Conservation (phyloP, 495 filamentous ascomycete genomes). For the Podospora anserina region DNA sequence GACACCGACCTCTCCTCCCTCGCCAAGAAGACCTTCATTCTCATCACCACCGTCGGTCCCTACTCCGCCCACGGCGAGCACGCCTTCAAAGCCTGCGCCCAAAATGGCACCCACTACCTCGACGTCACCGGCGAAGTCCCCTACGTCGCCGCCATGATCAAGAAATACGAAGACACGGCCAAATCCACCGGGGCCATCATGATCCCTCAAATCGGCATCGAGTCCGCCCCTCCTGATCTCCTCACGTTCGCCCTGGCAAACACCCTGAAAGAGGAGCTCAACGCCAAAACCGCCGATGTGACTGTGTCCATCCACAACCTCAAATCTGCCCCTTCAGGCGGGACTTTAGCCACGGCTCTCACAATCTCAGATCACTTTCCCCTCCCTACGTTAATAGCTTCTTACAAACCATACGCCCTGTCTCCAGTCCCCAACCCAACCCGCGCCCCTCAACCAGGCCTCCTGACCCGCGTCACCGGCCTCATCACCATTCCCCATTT, state of each 20-base stretch:
- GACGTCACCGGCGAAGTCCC: slow-evolving; percentile 86
- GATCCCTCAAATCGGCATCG: slow-evolving; percentile 80
- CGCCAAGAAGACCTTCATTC: slow-evolving; percentile 67
- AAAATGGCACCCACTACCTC: slow-evolving; percentile 85
- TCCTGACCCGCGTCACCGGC: slow-evolving; percentile 56
- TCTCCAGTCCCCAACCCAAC: slow-evolving; percentile 59
- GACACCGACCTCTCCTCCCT: slow-evolving; percentile 61
- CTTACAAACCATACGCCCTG: slow-evolving; percentile 61
- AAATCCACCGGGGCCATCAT: slow-evolving; percentile 76
- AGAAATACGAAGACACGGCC: slow-evolving; percentile 73
- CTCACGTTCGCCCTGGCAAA: slow-evolving; percentile 67
- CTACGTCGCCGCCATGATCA: slow-evolving; percentile 75
- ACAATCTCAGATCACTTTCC: slow-evolving; percentile 61
- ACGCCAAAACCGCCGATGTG: slow-evolving; percentile 54
- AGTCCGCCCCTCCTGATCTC: slow-evolving; percentile 82
- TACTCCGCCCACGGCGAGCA: slow-evolving; percentile 74
- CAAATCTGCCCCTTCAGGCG: slow-evolving; percentile 67
- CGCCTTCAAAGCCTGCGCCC: slow-evolving; percentile 84
- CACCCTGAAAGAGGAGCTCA: slow-evolving; percentile 57
- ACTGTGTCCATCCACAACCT: slow-evolving; percentile 60
- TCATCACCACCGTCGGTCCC: slow-evolving; percentile 85
- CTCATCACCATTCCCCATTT: slow-evolving; percentile 60
- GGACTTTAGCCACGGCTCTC: slow-evolving; percentile 65
- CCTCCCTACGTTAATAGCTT: slow-evolving; percentile 51
- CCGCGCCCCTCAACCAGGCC: slow-evolving; percentile 37